These are phyloP conservation scores for Odonthalia washingtoniensis DNA, from an alignment of 31 red algal genomes.

Conservation along the genomic window DNA sequence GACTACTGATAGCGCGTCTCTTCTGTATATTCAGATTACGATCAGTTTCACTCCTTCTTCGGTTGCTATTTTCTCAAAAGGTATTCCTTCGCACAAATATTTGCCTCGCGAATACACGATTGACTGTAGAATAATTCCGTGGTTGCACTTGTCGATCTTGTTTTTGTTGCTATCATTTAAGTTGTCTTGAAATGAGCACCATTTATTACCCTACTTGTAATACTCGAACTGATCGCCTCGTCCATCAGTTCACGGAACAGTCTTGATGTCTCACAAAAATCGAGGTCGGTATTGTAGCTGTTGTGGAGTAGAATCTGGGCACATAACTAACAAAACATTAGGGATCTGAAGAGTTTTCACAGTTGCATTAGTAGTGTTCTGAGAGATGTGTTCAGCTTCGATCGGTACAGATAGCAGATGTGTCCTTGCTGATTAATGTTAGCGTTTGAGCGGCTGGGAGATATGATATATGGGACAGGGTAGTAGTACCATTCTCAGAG, in stretches of 20 bases:
- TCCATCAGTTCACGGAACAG: not conserved
- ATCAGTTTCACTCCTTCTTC: not conserved
- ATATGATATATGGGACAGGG: too few relatives aligned
- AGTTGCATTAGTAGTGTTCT: too few relatives aligned
- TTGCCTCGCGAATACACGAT: not conserved
- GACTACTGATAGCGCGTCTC: not conserved
- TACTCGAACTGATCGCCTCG: not conserved
- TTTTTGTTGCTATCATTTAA: not conserved
- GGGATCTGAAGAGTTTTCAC: too few relatives aligned
- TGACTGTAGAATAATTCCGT: not conserved
- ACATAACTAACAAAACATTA: too few relatives aligned
- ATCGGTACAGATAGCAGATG: too few relatives aligned
- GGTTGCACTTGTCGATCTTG: not conserved
- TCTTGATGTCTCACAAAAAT: not conserved
- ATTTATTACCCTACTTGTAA: not conserved
- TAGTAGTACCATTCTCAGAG: too few relatives aligned
- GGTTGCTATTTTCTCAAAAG: not conserved
- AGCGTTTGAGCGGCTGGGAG: too few relatives aligned
- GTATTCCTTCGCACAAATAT: not conserved
- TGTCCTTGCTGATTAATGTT: too few relatives aligned
- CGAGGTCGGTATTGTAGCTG: not conserved
- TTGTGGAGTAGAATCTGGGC: too few relatives aligned
- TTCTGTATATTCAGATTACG: not conserved
- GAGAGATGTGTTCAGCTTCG: too few relatives aligned
- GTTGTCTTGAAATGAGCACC: constrained; percentile 2